Base-by-base conservation (phyloP, 768 basidiomycete genomes). In the Hypholoma fasciculare region DNA sequence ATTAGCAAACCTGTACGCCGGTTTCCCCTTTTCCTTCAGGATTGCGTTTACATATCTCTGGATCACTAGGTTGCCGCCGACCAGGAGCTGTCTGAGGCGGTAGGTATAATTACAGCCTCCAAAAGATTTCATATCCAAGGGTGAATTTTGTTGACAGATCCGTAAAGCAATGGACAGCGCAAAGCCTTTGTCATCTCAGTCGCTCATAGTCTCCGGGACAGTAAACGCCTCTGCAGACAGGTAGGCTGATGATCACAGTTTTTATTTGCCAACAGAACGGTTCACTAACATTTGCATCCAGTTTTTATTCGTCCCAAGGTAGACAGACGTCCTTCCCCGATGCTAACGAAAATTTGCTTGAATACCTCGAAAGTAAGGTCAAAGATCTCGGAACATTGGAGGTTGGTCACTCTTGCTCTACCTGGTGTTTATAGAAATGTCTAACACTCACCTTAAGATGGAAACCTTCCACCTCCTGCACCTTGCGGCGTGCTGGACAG, bases 251-350 rank as follows among this genome's bases (percentile, higher is more conserved):
- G 13, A 44, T 26, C 40, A 12, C 26, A 37, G 14, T 8, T 12
- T 20, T 38, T 43, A 52, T 30, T 16, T 26, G 20, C 26, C 46
- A 37, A 42, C 52, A n/a, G 42, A 50, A 61, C 49, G 38, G 42
- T 38, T 56, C 38, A 56, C 43, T 20, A 52, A 30, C 48, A 57
- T 44, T 36, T 38, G 53, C 61, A 58, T 61, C 17, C 61, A 92
- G 90, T 68, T 92, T 92, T 74, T 93, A 93, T 74, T 91, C 90
- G 49, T 92, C 90, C 12, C 92, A 93, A 74, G 92, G 92, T 46
- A 81, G 92, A 61, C 85, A 86, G 64, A 92, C 90, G 2, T 88
- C 89, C 4, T 93, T 93, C 67, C 84, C 83, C 37, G 91, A 93
- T 71, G 76, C 83, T 67, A 94, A 93, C 68, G 75, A 76, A 34